phyloP scores from a whole-genome alignment of 2,329 filamentous ascomycete species.

The Penicillium sp. region DNA sequence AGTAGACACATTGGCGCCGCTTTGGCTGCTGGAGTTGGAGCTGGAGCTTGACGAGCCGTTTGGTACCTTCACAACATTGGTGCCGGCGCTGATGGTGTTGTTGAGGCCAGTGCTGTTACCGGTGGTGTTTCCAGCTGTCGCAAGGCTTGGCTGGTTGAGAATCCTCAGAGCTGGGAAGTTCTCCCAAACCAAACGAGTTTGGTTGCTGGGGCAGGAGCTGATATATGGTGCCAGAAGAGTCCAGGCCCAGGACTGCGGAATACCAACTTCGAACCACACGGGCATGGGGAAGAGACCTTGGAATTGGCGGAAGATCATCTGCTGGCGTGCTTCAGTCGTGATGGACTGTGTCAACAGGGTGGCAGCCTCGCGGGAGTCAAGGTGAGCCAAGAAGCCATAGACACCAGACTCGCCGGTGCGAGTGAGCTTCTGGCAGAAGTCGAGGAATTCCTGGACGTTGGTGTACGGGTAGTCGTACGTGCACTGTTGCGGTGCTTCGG shows the following conservation, averaged over 20 bases:
- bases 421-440: conserved; percentile 85
- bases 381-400: conserved; percentile 76
- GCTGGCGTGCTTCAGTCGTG: conserved; percentile 76
- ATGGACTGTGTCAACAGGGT: conserved; percentile 75
- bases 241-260: conserved; percentile 85
- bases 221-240: conserved; percentile 80
- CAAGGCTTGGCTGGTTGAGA: conserved; percentile 73
- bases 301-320: conserved; percentile 83
- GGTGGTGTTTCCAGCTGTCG: neutral
- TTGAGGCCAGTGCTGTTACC: conserved; percentile 59
- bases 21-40: conserved; percentile 54
- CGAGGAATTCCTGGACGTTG: conserved; percentile 74
- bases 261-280: conserved; percentile 76
- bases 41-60: conserved; percentile 63
- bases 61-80: conserved; percentile 40
- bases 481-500: conserved; percentile 70
- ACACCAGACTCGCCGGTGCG: conserved; percentile 78
- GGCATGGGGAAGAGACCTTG: conserved; percentile 78
- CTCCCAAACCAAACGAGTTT: conserved; percentile 77
- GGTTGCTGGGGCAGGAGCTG: conserved; percentile 69
- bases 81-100: conserved; percentile 56
- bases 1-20: conserved; percentile 68
- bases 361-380: conserved; percentile 73
- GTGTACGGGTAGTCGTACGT: conserved; percentile 79
- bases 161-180: conserved; percentile 76